Conservation (phyloP, 2,329 filamentous ascomycete species). For the Penicillium sp. region DNA sequence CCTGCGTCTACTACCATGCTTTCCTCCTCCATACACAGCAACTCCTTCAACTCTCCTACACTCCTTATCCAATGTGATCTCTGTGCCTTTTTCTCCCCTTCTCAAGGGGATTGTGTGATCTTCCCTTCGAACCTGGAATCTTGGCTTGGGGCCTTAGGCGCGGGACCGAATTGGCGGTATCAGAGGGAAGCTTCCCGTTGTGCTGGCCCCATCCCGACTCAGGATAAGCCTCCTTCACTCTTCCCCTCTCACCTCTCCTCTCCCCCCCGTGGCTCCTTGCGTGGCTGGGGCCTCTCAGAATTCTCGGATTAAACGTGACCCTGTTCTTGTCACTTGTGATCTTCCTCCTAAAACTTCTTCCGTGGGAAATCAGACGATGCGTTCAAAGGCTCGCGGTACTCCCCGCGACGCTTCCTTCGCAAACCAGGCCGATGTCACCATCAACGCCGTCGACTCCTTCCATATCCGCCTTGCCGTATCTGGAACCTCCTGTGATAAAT, state of each 20-base stretch:
- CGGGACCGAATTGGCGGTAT: constrained; percentile 12
- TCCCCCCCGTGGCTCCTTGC: constrained; percentile 26
- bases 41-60: not conserved
- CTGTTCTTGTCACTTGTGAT: constrained; percentile 8
- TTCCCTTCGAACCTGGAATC: constrained; percentile 12
- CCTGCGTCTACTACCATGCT: not conserved
- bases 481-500: constrained; percentile 43
- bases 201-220: constrained; percentile 21
- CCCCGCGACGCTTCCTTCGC: constrained; percentile 10
- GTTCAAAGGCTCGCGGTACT: constrained; percentile 15
- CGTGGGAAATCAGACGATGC: constrained; percentile 16
- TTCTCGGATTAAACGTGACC: constrained; percentile 8
- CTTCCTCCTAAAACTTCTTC: not conserved
- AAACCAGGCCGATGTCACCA: constrained; percentile 23
- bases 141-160: not conserved
- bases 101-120: not conserved
- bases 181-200: not conserved
- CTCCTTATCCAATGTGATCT: not conserved
- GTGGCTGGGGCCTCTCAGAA: constrained; percentile 2
- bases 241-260: constrained; percentile 14
- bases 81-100: constrained; percentile 7
- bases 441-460: constrained; percentile 34
- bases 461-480: constrained; percentile 37
- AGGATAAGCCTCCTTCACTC: constrained; percentile 21
- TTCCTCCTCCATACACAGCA: too few relatives aligned